Base-by-base conservation (phyloP, 805 yeast species). In the Candida rishiriensis region DNA sequence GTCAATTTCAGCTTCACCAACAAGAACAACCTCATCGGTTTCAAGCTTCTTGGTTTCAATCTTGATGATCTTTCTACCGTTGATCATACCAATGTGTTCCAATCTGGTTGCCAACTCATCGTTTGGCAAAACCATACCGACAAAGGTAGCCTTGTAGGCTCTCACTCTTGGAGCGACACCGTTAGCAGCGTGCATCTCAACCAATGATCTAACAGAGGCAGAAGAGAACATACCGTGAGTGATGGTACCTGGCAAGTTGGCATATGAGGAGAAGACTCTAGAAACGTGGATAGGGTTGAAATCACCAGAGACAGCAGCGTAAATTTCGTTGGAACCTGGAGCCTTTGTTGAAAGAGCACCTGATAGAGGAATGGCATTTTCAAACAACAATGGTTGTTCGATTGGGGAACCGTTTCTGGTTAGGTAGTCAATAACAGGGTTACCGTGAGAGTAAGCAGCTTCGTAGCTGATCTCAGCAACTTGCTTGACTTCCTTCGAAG, bases 221-320 rank as follows among this genome's bases (percentile, higher is more conserved):
- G 96, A 86, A 16, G 97, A 87, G 77, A 80, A 95, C 99, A 93
- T 95, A 65, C 99, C 99, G 63, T 95, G 99, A 32, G 99, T 93
- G 60, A 93, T 93, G 33, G 98, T 93, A 55, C 99, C 99, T 47
- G 97, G 97, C 61, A 93, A 76, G 60, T 81, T 81, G 37, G 96
- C 98, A 64, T 93, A 93, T 50, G 81, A 76, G 44, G 99, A 90
- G 69, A 93, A 93, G 41, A 88, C 93, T 64, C 96, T 84, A 31
- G 96, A 86, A 49, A 95, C 98, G 66, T 93, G 99, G 59, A 93
- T 93, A 50, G 99, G 99, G 69, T 93, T 93, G 81, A 79, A 91
- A 69, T 93, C 99, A 64, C 98, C 98, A 50, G 98, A 91, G 36
- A 93, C 97, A 63, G 81, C 86, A 51, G 97, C 99, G 63, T 93